Evolutionary conservation across 257 asterid species (phyloP).

Genomic region (Echium plantagineum): DNA sequence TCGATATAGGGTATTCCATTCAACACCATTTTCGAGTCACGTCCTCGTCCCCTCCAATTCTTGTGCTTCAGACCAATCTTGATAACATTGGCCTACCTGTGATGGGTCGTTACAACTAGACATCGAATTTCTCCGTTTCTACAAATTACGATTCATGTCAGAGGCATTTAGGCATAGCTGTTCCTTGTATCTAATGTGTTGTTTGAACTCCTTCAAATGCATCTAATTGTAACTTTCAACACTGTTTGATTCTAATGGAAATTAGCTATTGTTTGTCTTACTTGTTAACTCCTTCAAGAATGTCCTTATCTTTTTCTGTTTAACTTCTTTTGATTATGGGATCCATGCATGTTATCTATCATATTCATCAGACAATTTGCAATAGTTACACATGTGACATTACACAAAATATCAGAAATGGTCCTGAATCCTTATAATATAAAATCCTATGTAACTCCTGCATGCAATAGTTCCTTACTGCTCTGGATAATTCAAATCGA

Average conservation of each 20-base stretch:
- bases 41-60: background rate
- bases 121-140: too few relatives aligned
- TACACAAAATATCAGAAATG: background rate
- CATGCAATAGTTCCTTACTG: too few relatives aligned
- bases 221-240: background rate
- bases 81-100: background rate
- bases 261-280: background rate
- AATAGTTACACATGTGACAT: background rate
- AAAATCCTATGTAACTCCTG: too few relatives aligned
- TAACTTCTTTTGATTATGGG: too few relatives aligned
- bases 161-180: too few relatives aligned
- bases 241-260: background rate
- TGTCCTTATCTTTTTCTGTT: too few relatives aligned
- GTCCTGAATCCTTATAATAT: background rate
- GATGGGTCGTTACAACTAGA: too few relatives aligned
- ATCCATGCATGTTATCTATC: too few relatives aligned
- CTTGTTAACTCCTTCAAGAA: background rate
- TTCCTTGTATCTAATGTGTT: background rate
- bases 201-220: background rate
- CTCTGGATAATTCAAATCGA: too few relatives aligned
- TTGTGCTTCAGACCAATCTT: background rate
- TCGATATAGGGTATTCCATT: too few relatives aligned
- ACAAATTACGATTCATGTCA: too few relatives aligned
- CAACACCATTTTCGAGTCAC: background rate
- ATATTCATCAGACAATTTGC: background rate